Base-by-base conservation (phyloP, 352 stramenopile species). In the Pythium monospermum region DNA sequence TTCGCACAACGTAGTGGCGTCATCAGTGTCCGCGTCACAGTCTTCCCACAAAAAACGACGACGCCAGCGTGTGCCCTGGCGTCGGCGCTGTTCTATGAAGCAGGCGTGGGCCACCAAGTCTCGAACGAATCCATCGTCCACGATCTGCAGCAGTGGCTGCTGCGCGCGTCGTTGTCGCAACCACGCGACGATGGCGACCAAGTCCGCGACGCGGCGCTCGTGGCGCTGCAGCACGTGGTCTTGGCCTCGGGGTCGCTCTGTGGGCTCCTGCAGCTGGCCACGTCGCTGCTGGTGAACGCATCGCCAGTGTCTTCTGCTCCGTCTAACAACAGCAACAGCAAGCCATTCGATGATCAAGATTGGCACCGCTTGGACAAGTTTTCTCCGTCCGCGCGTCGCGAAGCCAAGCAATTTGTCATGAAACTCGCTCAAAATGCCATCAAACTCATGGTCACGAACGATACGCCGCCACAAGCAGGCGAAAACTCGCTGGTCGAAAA, bases 201-300 rank as follows among this genome's bases (percentile, higher is more conserved):
- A 22, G 59, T 91, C 7, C 76, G 84, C 27, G 75, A 90, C 45
- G 65, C 85, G 3, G 73, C 82, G 0, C 52, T 91, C 7, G 43
- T 77, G 45, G 77, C 72, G 15, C 58, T 92, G 1, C 65, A 91
- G 37, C 73, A 66, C 19, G 27, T 95, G 22, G 64, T 72, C 18
- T 68, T 95, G 6, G 75, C 79, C 25, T 92, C 78, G 11, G 84
- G 84, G 12, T 95, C 84, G 4, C 62, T 95, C 10, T 94, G 83
- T 47, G 78, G 78, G 6, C 57, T 95, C 6, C 27, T 95, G 18
- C 73, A 89, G 21, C 37, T 95, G 6, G 74, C 77, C n/a, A 73
- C 67, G 1, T 71, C 61, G 3, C 54, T 94, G 6, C 48, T 92
- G 16, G 46, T 90, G n/a, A 87, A 87, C 52, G 48, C 70, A 16